Evolutionary conservation across 2,329 filamentous ascomycete genomes (phyloP), one percentile per base, ranked within the genome.

Genomic region (Dactylellina haptotyla): DNA sequence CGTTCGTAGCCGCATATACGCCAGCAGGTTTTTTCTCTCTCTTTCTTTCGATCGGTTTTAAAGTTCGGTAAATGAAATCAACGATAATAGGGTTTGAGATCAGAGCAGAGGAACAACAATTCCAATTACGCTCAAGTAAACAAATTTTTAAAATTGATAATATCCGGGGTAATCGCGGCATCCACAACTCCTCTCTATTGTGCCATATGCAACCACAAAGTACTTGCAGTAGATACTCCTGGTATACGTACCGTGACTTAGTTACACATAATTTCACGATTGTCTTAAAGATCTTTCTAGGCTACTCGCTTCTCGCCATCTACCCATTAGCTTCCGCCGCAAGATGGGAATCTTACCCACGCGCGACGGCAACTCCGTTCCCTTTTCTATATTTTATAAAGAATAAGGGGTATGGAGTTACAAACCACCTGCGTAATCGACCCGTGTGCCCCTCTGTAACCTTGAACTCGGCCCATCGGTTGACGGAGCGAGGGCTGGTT

Each of bases 281-380:
- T 10, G 18, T n/a, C 14, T 4, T 3, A 41, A 5, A 41, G 37
- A 41, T n/a, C 14, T 16, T n/a, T 45, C 41, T 45, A 4, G 20
- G 4, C 12, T 45, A 20, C 16, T 28, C 4, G 20, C 4, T 51
- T 18, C 18, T 32, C 20, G 16, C 48, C 6, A 9, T 53, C 30
- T 41, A 37, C 32, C 16, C 30, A 54, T 54, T 39, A 54, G 50
- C 50, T 54, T 54, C 48, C 50, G 50, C 32, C 50, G 50, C 50
- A 23, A 20, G 16, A 26, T 14, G 28, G 30, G 14, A 12, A 16
- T 14, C 28, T 39, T 18, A 18, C 18, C 23, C 3, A 10, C 50
- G 18, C 28, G 16, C 18, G 46, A 14, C 30, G 30, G 18, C 16
- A 2, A 16, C 10, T 23, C 26, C 50, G 14, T 18, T 1, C 16